These are phyloP conservation scores for Thuja plicata DNA, from an alignment of 83 land plant species.

Conservation along the genomic window DNA sequence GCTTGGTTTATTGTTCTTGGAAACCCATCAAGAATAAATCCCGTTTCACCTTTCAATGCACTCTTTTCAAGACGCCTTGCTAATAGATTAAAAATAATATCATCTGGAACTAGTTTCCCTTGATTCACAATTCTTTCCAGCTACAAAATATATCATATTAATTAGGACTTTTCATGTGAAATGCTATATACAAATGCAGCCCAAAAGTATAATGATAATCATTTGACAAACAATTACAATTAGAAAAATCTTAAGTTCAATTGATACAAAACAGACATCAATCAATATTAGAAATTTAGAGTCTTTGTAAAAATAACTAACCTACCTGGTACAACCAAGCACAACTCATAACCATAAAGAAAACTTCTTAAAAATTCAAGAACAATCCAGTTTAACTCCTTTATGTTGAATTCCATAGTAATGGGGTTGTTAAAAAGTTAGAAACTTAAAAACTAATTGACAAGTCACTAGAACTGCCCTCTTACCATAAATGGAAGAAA, in stretches of 20 bases:
- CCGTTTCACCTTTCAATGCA: conserved; percentile 59
- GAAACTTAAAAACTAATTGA: neutral
- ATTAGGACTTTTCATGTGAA: neutral
- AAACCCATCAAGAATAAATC: conserved; percentile 88
- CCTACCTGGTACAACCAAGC: neutral
- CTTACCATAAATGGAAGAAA: neutral
- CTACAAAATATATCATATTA: neutral
- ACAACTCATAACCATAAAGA: neutral
- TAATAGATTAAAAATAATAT: conserved; percentile 56
- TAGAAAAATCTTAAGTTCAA: neutral
- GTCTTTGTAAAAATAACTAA: neutral
- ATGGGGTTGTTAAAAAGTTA: neutral
- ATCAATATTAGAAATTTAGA: no score
- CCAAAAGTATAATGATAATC: neutral
- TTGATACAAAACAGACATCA: neutral
- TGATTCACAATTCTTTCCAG: conserved; percentile 21
- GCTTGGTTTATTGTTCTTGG: conserved; percentile 83
- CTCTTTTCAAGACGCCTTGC: conserved; percentile 66
- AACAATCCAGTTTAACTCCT: neutral
- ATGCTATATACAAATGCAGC: neutral
- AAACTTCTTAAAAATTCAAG: neutral
- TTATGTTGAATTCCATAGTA: neutral
- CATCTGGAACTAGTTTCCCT: conserved; percentile 82
- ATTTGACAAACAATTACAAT: neutral
- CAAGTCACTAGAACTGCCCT: neutral